Conservation (phyloP, 1,284 basidiomycete species). For the Hymenochaete sp. region DNA sequence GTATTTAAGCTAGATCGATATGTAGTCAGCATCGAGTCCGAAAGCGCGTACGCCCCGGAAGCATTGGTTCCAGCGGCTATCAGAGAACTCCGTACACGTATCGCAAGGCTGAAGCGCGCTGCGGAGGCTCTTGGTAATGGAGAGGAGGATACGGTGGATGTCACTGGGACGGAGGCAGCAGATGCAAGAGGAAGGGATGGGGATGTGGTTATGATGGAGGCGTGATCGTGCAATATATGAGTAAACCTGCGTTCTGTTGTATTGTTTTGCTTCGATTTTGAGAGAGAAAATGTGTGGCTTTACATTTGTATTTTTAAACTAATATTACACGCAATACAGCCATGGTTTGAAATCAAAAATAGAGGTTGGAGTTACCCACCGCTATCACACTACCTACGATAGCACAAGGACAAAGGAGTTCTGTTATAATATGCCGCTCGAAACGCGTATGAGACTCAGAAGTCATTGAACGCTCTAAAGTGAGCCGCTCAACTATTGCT, state of each 20-base stretch:
- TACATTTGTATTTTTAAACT: no score
- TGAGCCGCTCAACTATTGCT: no score
- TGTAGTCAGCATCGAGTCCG: constrained; percentile 83
- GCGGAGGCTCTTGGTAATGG: constrained; percentile 39
- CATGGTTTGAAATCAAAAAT: no score
- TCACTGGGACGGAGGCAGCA: not conserved
- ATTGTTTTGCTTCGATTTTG: no score
- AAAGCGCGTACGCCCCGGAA: constrained; percentile 81
- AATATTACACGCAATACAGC: no score
- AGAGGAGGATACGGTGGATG: constrained; percentile 1
- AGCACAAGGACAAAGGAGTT: not conserved
- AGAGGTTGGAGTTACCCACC: no score
- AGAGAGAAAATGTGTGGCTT: no score
- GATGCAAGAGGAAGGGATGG: constrained; percentile 24
- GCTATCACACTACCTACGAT: not conserved
- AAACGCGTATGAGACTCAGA: no score
- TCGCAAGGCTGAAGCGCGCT: constrained; percentile 50
- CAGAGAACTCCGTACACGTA: constrained; percentile 77
- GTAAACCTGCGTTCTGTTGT: no score
- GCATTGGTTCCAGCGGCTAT: constrained; percentile 80
- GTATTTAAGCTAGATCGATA: not conserved
- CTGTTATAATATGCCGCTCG: no score
- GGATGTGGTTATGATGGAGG: constrained; percentile 35
- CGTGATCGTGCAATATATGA: no score
- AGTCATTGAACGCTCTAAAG: no score